A percentile compares a stretch with the other conserved stretches of the same genome.
Conservation (phyloP, 2,329 filamentous ascomycete species). For the Cladosporium sp. region DNA sequence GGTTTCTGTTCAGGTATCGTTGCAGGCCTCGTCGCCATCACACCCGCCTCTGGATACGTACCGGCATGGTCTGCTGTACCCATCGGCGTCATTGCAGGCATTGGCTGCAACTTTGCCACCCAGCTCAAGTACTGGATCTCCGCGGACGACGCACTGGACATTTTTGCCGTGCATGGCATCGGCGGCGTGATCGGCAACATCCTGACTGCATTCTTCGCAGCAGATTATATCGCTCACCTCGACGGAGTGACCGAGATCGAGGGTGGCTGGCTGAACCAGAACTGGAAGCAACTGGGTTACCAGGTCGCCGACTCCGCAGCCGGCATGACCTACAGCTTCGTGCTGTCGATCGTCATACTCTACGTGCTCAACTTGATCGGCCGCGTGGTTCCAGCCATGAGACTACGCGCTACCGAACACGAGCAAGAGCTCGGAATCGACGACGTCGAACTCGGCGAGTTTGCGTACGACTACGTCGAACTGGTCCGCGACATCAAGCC, state of each 20-base stretch:
- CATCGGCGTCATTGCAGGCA: constrained; percentile 73
- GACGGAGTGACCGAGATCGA: constrained; percentile 67
- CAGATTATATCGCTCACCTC: constrained; percentile 79
- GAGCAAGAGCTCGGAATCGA: constrained; percentile 84
- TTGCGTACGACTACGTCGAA: constrained; percentile 94
- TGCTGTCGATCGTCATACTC: constrained; percentile 74
- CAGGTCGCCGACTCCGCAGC: constrained; percentile 79
- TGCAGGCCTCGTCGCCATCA: constrained; percentile 83
- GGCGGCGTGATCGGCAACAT: constrained; percentile 79
- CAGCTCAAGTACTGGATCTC: constrained; percentile 83
- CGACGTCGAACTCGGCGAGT: constrained; percentile 88
- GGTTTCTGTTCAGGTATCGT: constrained; percentile 91
- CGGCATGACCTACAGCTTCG: constrained; percentile 76
- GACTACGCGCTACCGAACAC: constrained; percentile 71
- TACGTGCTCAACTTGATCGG: constrained; percentile 61
- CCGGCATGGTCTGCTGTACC: constrained; percentile 81
- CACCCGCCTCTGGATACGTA: constrained; percentile 82
- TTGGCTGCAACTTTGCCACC: constrained; percentile 83
- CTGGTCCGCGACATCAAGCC: constrained; percentile 66
- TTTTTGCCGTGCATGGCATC: constrained; percentile 79
- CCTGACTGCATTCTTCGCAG: constrained; percentile 78
- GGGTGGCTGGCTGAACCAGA: constrained; percentile 79
- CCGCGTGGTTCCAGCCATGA: constrained; percentile 74
- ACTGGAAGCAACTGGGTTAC: constrained; percentile 82
- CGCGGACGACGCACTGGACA: constrained; percentile 84